Percentiles rank a stretch among this genome's conserved stretches.
phyloP scores from a whole-genome alignment of 1,284 basidiomycete species.

The Leccinum angustisporum region DNA sequence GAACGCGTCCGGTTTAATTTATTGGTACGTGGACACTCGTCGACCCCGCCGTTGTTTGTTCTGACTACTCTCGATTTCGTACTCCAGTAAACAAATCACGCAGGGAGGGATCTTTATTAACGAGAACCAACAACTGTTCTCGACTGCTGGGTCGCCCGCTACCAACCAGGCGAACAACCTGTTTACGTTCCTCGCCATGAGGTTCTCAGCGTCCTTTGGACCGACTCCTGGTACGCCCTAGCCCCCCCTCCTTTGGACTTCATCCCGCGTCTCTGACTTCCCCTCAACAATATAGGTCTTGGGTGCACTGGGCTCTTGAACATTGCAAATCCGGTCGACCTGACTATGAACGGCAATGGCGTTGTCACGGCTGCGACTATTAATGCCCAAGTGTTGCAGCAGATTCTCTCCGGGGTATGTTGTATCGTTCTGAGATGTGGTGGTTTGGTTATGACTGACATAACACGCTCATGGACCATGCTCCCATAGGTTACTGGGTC shows the following conservation, averaged over 20 bases:
- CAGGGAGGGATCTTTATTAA: slow-evolving; percentile 28
- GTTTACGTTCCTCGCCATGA: slow-evolving; percentile 32
- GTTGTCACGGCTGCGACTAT: slow-evolving; percentile 28
- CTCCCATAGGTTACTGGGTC: background rate
- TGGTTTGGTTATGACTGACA: slow-evolving; percentile 4
- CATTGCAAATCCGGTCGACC: slow-evolving; percentile 22
- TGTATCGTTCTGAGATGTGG: background rate
- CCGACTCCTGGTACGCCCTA: slow-evolving; percentile 22
- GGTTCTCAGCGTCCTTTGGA: slow-evolving; percentile 25
- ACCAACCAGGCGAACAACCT: slow-evolving; percentile 19
- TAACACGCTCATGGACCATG: background rate
- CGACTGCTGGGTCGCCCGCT: slow-evolving; percentile 21
- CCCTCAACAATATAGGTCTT: slow-evolving; percentile 15
- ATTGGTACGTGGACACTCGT: slow-evolving; percentile 19
- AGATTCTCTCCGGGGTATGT: slow-evolving; percentile 19
- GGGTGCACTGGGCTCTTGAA: slow-evolving; percentile 22
- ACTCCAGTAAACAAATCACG: slow-evolving; percentile 21
- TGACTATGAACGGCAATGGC: slow-evolving; percentile 28
- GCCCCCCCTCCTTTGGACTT: background rate
- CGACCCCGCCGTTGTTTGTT: background rate
- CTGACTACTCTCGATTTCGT: background rate
- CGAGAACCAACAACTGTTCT: slow-evolving; percentile 21
- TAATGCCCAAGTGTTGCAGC: slow-evolving; percentile 22
- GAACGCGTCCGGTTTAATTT: slow-evolving; percentile 23
- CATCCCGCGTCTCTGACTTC: background rate